A percentile compares a stretch with the other conserved stretches of the same genome.
phyloP scores from a whole-genome alignment of 495 filamentous ascomycete genomes.

The Aspergillus bertholletiae region DNA sequence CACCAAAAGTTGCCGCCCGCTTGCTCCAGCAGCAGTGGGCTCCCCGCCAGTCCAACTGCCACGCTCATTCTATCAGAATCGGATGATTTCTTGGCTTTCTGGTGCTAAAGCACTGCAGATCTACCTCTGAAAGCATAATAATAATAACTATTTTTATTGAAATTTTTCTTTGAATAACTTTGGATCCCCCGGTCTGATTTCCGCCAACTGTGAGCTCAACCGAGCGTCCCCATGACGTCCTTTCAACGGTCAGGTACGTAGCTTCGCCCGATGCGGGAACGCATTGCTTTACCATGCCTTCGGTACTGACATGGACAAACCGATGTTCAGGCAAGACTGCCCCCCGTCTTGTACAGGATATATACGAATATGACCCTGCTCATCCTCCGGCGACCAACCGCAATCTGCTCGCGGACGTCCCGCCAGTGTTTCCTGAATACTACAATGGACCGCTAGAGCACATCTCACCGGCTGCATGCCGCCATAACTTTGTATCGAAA shows the following conservation, averaged over 20 bases:
- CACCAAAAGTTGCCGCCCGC: constrained; percentile 11
- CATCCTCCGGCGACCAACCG: constrained; percentile 40
- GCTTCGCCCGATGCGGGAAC: neutral
- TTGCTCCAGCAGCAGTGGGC: neutral
- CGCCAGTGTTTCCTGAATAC: constrained; percentile 37
- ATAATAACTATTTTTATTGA: constrained; percentile 7
- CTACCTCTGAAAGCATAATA: neutral
- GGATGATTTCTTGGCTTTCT: constrained; percentile 3
- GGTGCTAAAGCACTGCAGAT: neutral
- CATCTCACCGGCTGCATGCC: constrained; percentile 46
- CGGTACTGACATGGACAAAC: constrained; percentile 1
- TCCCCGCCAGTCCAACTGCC: constrained; percentile 8
- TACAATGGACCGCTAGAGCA: constrained; percentile 26
- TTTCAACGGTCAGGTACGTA: constrained; percentile 34
- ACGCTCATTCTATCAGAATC: constrained; percentile 4
- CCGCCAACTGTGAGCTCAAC: constrained; percentile 13
- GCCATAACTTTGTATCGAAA: constrained; percentile 54
- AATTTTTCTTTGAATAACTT: neutral
- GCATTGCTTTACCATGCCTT: neutral
- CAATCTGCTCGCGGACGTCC: constrained; percentile 53
- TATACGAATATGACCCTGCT: constrained; percentile 53
- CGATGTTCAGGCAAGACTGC: constrained; percentile 54
- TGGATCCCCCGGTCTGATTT: constrained; percentile 6
- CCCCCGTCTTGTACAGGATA: constrained; percentile 57
- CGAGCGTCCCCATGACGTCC: constrained; percentile 29